Conservation (phyloP, 345 rosid genomes). For the Triadica sebifera region DNA sequence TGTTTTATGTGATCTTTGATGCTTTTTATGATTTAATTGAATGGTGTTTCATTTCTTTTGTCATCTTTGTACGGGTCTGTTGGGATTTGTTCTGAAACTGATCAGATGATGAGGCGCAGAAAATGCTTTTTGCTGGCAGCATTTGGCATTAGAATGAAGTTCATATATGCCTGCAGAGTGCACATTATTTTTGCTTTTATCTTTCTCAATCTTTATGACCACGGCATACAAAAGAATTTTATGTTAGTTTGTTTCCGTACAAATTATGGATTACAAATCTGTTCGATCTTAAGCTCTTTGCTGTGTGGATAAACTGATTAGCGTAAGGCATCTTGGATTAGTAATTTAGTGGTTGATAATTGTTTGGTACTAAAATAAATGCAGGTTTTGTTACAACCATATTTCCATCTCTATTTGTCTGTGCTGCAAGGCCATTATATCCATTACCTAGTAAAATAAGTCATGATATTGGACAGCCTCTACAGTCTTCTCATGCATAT, state of each 20-base stretch:
- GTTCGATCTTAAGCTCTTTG: neutral
- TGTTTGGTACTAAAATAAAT: constrained; percentile 9
- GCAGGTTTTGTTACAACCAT: constrained; percentile 51
- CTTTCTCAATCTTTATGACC: too few species aligned
- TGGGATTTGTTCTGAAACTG: too few species aligned
- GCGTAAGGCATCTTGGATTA: neutral
- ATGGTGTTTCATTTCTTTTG: neutral
- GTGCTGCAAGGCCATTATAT: constrained; percentile 70
- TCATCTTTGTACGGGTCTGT: too few species aligned
- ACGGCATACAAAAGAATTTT: too few species aligned
- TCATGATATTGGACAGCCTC: constrained; percentile 41
- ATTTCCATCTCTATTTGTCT: constrained; percentile 42
- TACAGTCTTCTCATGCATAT: constrained; percentile 84
- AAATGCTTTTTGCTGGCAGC: too few species aligned
- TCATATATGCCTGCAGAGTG: too few species aligned
- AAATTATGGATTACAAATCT: too few species aligned
- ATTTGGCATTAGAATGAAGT: too few species aligned
- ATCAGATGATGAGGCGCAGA: too few species aligned
- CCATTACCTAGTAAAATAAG: constrained; percentile 68
- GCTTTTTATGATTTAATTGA: neutral
- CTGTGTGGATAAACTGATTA: neutral
- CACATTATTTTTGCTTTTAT: too few species aligned
- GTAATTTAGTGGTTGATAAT: neutral
- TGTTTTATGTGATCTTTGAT: neutral
- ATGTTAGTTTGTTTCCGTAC: too few species aligned